Percentiles rank a stretch among this genome's conserved stretches.
Conservation (phyloP, 257 asterid species). For the Petunia axillaris region DNA sequence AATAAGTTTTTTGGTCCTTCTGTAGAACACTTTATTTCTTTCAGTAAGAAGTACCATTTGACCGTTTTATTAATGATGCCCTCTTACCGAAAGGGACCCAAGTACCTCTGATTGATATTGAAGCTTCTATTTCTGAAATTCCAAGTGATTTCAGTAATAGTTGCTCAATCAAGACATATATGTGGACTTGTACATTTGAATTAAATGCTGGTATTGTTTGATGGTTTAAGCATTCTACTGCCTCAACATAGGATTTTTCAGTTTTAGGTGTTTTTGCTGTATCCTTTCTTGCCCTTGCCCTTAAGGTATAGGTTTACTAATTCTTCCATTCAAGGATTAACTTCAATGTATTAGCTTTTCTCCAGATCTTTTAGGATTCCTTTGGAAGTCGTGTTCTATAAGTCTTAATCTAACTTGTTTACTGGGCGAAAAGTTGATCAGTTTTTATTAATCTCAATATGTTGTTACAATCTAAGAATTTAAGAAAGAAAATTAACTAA, state of each 20-base stretch:
- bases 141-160: not conserved
- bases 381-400: not conserved
- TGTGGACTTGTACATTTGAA: constrained; percentile 4
- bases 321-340: not conserved
- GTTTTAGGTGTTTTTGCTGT: not conserved
- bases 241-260: not conserved
- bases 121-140: not conserved
- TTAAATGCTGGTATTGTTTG: not conserved
- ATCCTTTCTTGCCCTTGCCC: not conserved
- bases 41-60: constrained; percentile 8
- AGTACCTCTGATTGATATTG: not conserved
- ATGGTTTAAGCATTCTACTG: not conserved
- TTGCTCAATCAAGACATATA: not conserved
- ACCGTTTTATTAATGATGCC: not conserved
- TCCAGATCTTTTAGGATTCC: not conserved
- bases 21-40: not conserved
- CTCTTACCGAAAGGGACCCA: not conserved
- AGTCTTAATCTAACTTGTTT: not conserved
- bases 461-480: too few relatives aligned
- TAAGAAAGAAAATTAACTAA: too few relatives aligned
- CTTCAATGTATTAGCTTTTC: not conserved
- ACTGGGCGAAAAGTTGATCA: not conserved
- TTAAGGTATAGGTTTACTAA: not conserved
- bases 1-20: not conserved
- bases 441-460: not conserved